These are phyloP conservation scores for Pouteria campechiana DNA, from an alignment of 179 eudicot genomes.

Conservation along the genomic window DNA sequence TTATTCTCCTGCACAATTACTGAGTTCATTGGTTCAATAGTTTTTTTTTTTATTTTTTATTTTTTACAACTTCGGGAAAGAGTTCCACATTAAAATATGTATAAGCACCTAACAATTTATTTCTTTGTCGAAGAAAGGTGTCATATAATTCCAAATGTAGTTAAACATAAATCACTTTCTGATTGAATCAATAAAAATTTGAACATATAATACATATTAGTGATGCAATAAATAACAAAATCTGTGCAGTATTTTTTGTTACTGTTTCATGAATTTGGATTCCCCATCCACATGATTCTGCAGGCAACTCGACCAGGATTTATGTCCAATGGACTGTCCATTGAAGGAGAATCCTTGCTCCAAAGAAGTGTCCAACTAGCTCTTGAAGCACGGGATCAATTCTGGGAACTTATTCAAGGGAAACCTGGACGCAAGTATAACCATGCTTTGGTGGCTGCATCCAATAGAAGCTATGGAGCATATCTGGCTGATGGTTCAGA, in stretches of 20 bases:
- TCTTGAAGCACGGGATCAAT: conserved; percentile 59
- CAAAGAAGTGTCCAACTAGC: conserved; percentile 62
- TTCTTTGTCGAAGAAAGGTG: conserved; percentile 1
- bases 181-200: too few species aligned
- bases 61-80: too few species aligned
- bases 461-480: conserved; percentile 92
- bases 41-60: too few species aligned
- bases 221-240: too few species aligned
- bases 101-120: not conserved
- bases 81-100: too few species aligned
- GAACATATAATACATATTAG: too few species aligned
- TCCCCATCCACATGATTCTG: not conserved
- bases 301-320: conserved; percentile 87
- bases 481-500: conserved; percentile 96
- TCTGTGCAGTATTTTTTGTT: too few species aligned
- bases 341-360: conserved; percentile 51
- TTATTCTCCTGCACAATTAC: too few species aligned
- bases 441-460: conserved; percentile 79
- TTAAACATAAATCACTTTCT: too few species aligned
- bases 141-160: too few species aligned
- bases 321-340: conserved; percentile 58
- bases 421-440: conserved; percentile 25
- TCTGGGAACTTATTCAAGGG: conserved; percentile 40
- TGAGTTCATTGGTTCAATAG: too few species aligned
- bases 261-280: too few species aligned